Evolutionary conservation across 2,329 filamentous ascomycete genomes (phyloP).

Genomic region (Aspergillus floridensis): DNA sequence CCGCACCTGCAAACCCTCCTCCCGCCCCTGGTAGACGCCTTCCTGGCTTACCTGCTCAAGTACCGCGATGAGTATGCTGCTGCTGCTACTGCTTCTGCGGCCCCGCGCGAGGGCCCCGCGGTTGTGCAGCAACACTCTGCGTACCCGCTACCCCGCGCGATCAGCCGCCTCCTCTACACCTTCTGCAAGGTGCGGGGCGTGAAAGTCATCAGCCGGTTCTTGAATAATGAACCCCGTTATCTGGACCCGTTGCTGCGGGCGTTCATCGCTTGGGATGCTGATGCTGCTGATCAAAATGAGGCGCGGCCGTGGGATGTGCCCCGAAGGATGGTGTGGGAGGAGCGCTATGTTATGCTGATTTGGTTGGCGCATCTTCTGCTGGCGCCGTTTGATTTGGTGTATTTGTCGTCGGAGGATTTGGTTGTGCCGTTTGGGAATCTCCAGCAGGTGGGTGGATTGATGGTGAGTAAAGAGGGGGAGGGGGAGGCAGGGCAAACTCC

Average conservation of each 20-base stretch:
- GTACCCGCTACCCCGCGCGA: constrained; percentile 62
- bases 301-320: constrained; percentile 17
- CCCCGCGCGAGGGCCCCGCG: too few species aligned
- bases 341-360: constrained; percentile 79
- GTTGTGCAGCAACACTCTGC: constrained; percentile 36
- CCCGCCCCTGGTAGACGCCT: constrained; percentile 70
- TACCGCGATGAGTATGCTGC: constrained; percentile 42
- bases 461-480: too few species aligned
- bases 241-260: constrained; percentile 76
- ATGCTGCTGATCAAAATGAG: constrained; percentile 12
- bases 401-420: constrained; percentile 63
- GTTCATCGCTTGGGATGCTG: constrained; percentile 60
- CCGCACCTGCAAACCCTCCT: constrained; percentile 74
- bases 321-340: constrained; percentile 70
- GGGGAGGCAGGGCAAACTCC: constrained; percentile 60
- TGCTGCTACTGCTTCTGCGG: constrained; percentile 21
- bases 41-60: constrained; percentile 61
- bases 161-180: constrained; percentile 78
- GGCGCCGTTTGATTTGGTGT: constrained; percentile 85
- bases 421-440: constrained; percentile 36
- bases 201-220: constrained; percentile 86
- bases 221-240: constrained; percentile 84
- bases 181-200: constrained; percentile 93
- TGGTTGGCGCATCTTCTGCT: constrained; percentile 83
- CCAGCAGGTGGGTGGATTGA: constrained; percentile 14